Base-by-base conservation (phyloP, 805 yeast species). In the Limtongozyma cylindracea region DNA sequence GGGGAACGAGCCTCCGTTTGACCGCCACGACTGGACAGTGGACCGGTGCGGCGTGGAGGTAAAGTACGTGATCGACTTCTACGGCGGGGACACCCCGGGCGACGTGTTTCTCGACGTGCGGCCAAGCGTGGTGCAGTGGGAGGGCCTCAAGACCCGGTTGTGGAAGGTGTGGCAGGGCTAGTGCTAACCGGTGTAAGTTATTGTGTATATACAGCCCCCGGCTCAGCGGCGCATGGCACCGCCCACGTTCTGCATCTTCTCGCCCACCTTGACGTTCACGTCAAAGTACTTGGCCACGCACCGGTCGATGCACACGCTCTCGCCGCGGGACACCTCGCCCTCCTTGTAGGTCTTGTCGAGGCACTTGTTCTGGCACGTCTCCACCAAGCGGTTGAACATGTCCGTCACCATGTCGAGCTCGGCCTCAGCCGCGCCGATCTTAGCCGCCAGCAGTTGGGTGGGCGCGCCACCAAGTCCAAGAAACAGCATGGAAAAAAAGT, bases 391-490 rank as follows among this genome's bases (percentile, higher is more conserved):
- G 63, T 84, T 84, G 65, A 84, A 84, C 95, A 84, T 80, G 35
- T 88, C 93, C 18, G 95, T 82, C 35, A 84, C 93, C 68, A 88
- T 72, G 46, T 84, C 98, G 33, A 84, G 61, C 49, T 84, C 98
- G 26, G 93, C 76, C 52, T 84, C 96, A 23, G 98, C 98, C 32
- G 92, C 92, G 38, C 60, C 59, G 29, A 74, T 56, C 45, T 74
- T 74, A 44, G 71, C 80, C 31, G 69, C 72, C 19, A 78, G 60
- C 13, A 72, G 54, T 31, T 67, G 39, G 43, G 69, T 76, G 30
- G 84, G 82, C 32, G 72, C 58, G 27, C 63, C 58, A 29, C 70
- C 71, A 31, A 74, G 56, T 35, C 84, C 84, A 41, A 73, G n/a
- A n/a, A n/a, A n/a, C n/a, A n/a, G n/a, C n/a, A n/a, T n/a, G n/a